A percentile compares a stretch with the other conserved stretches of the same genome.
phyloP scores from a whole-genome alignment of 2,329 filamentous ascomycete species.

The Penicillium vulpinum region DNA sequence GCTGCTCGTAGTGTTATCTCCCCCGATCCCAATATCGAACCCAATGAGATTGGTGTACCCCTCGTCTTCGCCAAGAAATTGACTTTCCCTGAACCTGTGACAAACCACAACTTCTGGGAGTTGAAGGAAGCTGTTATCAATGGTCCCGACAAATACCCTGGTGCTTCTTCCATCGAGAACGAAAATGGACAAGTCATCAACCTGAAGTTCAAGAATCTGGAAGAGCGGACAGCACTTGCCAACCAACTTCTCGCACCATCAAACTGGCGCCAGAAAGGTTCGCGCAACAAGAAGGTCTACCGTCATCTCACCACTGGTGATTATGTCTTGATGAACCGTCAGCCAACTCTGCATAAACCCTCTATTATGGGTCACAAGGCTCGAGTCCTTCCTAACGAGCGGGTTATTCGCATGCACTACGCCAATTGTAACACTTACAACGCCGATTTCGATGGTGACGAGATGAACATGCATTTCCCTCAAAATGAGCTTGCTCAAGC shows the following conservation, averaged over 20 bases:
- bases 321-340: constrained; percentile 97
- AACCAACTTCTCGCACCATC: constrained; percentile 90
- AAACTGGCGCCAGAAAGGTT: constrained; percentile 69
- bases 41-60: constrained; percentile 96
- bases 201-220: constrained; percentile 79
- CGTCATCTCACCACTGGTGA: constrained; percentile 95
- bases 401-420: constrained; percentile 99
- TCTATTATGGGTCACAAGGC: constrained; percentile 99
- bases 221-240: constrained; percentile 84
- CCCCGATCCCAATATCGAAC: constrained; percentile 97
- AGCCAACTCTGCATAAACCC: constrained; percentile 95
- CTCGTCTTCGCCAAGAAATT: constrained; percentile 96
- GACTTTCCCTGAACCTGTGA: constrained; percentile 96
- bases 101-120: constrained; percentile 93
- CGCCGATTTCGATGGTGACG: constrained; percentile 97
- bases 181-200: constrained; percentile 91
- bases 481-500: constrained; percentile 93
- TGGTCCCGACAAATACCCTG: constrained; percentile 89
- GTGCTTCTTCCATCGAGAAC: constrained; percentile 90
- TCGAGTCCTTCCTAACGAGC: constrained; percentile 86
- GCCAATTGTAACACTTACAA: constrained; percentile 99
- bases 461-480: constrained; percentile 99
- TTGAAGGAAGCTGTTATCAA: constrained; percentile 96
- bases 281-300: constrained; percentile 92
- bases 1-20: constrained; percentile 97